Conservation (phyloP, 2,329 filamentous ascomycete genomes). For the Fusarium sororula region DNA sequence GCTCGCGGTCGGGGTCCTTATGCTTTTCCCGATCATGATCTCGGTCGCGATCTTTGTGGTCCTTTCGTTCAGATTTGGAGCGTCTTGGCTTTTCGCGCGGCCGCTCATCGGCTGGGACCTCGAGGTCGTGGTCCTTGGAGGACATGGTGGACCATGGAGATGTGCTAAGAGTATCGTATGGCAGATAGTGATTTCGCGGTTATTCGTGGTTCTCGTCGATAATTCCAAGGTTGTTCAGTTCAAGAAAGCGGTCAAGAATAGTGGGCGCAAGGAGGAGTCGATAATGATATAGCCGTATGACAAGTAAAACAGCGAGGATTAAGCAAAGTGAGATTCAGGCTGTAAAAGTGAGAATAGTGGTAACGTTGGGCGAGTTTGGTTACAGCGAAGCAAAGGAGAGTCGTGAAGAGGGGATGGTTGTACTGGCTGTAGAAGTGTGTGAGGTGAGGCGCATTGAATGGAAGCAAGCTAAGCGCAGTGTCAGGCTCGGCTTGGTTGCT, state of each 20-base stretch:
- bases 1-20: constrained; percentile 48
- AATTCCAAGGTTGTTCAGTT: constrained; percentile 10
- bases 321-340: constrained; percentile 12
- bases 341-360: constrained; percentile 1
- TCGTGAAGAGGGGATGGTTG: constrained; percentile 35
- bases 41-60: constrained; percentile 48
- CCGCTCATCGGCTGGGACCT: constrained; percentile 48
- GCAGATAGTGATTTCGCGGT: constrained; percentile 1
- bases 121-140: constrained; percentile 54
- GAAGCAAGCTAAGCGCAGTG: constrained; percentile 27
- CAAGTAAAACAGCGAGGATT: background rate
- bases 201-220: constrained; percentile 11
- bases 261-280: constrained; percentile 9
- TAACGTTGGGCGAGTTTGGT: constrained; percentile 11
- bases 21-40: constrained; percentile 47
- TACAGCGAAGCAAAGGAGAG: constrained; percentile 13
- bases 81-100: constrained; percentile 52
- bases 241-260: constrained; percentile 30
- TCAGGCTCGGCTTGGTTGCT: constrained; percentile 32
- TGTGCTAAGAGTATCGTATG: constrained; percentile 8
- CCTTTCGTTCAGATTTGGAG: constrained; percentile 52
- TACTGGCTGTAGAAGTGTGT: constrained; percentile 26
- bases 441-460: constrained; percentile 21
- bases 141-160: constrained; percentile 51
- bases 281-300: background rate